Conservation (phyloP, 2,329 filamentous ascomycete species). For the Apiospora phragmitis region DNA sequence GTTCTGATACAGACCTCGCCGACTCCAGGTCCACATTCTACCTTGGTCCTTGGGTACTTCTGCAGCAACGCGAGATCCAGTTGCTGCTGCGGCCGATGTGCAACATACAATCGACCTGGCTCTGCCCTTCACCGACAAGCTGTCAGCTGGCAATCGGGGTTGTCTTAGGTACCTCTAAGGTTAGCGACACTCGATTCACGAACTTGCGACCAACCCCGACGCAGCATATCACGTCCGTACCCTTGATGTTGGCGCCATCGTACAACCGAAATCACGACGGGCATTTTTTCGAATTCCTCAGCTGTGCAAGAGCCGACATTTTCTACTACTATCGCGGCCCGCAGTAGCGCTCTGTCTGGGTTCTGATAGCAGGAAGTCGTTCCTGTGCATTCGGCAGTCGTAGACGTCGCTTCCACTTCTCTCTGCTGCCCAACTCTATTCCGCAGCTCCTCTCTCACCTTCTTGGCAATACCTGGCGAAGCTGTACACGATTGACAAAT, state of each 20-base stretch:
- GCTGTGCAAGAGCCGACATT: background rate
- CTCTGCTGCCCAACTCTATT: background rate
- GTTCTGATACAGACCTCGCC: constrained; percentile 3
- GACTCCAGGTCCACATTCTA: constrained; percentile 3
- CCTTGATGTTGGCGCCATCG: background rate
- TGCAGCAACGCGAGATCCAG: constrained; percentile 4
- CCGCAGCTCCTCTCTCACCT: background rate
- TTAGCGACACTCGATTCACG: background rate
- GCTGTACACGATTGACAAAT: background rate
- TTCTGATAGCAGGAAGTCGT: background rate
- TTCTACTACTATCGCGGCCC: background rate
- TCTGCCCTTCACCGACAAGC: constrained; percentile 7
- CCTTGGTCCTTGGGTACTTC: too few relatives aligned
- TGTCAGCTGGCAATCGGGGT: background rate
- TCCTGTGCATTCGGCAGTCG: background rate
- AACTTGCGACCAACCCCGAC: background rate
- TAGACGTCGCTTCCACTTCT: background rate
- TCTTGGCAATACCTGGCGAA: background rate
- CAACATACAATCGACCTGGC: background rate
- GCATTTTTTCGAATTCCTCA: background rate
- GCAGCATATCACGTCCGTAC: background rate
- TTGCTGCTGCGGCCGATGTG: background rate
- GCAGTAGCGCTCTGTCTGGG: background rate
- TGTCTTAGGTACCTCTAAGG: background rate
- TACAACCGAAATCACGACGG: background rate